Conservation (phyloP, 768 basidiomycete genomes). For the Lyophyllum shimeji region DNA sequence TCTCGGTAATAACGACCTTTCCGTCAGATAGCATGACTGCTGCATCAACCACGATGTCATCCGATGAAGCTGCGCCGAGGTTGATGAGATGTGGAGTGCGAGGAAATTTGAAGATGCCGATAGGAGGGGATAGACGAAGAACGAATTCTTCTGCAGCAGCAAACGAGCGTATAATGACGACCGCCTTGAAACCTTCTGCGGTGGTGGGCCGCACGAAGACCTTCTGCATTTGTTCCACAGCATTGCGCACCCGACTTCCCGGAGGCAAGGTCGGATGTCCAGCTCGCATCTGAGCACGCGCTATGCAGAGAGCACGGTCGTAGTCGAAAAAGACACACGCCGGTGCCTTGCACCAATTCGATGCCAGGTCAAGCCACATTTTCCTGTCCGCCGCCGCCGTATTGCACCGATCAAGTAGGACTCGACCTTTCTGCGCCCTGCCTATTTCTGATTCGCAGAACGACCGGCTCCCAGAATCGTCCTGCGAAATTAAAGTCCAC, state of each 20-base stretch:
- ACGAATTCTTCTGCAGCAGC: slow-evolving; percentile 50
- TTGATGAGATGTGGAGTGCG: slow-evolving; percentile 60
- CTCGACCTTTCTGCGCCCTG: slow-evolving; percentile 31
- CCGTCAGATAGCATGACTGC: slow-evolving; percentile 19
- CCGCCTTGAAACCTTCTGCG: slow-evolving; percentile 52
- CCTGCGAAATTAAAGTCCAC: slow-evolving; percentile 54
- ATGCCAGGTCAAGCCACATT: slow-evolving; percentile 48
- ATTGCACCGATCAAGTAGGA: slow-evolving; percentile 61
- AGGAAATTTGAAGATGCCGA: slow-evolving; percentile 55
- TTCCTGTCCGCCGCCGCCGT: slow-evolving; percentile 45
- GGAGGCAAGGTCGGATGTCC: slow-evolving; percentile 63
- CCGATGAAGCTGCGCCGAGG: slow-evolving; percentile 53
- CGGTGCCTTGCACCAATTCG: slow-evolving; percentile 43
- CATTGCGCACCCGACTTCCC: slow-evolving; percentile 52
- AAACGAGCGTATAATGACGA: slow-evolving; percentile 50
- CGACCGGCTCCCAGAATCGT: slow-evolving; percentile 50
- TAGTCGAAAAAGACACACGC: slow-evolving; percentile 61
- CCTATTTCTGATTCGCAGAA: slow-evolving; percentile 54
- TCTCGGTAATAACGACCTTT: slow-evolving; percentile 56
- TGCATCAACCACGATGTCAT: slow-evolving; percentile 45
- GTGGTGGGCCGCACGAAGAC: slow-evolving; percentile 42
- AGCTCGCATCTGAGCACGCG: slow-evolving; percentile 53
- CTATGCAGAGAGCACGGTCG: slow-evolving; percentile 43
- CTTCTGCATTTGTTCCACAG: slow-evolving; percentile 53
- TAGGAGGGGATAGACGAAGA: slow-evolving; percentile 38